phyloP scores from a whole-genome alignment of 768 basidiomycete species.

The Amanita polypyramis region DNA sequence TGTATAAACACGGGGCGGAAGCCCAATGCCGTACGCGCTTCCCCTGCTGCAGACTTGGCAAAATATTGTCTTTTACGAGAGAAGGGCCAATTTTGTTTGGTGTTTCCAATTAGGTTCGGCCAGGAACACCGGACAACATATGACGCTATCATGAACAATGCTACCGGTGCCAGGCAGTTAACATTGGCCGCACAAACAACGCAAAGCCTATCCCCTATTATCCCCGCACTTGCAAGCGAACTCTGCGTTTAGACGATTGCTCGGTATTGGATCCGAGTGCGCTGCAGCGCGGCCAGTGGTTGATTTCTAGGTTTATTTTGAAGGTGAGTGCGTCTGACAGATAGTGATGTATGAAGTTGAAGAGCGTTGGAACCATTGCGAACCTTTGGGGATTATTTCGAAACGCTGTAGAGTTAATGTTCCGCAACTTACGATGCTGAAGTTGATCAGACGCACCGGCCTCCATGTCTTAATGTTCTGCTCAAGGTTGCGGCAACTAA shows the following conservation, averaged over 20 bases:
- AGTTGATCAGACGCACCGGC: too few species aligned
- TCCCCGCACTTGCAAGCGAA: background rate
- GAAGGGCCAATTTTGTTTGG: too few species aligned
- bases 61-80: too few species aligned
- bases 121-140: background rate
- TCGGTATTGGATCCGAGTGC: too few species aligned
- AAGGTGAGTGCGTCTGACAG: background rate
- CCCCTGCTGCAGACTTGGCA: too few species aligned
- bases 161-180: background rate
- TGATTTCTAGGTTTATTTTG: too few species aligned
- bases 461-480: too few species aligned
- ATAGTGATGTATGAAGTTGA: background rate
- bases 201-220: background rate
- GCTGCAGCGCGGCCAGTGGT: too few species aligned
- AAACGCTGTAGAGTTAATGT: background rate
- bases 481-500: background rate
- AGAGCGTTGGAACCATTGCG: background rate
- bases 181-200: background rate
- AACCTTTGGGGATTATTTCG: background rate
- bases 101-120: background rate
- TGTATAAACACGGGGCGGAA: too few species aligned
- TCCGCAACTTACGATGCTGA: background rate
- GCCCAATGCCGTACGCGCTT: too few species aligned
- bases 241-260: too few species aligned
- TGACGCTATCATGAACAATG: background rate